Percentiles rank a stretch among this genome's conserved stretches.
phyloP scores from a whole-genome alignment of 345 rosid species.

The Populus alba region DNA sequence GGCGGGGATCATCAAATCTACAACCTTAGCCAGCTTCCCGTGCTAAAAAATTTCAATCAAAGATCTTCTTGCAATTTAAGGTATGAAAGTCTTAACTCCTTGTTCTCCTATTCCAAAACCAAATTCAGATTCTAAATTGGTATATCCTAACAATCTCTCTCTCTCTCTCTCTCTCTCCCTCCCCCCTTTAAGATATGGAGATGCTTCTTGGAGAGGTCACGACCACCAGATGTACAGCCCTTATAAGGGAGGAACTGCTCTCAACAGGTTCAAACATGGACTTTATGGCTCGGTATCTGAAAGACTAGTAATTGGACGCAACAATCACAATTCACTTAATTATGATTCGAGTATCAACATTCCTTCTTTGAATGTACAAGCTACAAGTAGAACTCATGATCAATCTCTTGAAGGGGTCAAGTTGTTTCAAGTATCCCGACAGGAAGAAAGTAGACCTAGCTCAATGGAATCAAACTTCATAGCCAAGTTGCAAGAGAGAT shows the following conservation, averaged over 20 bases:
- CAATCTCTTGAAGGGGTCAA: conserved; percentile 31
- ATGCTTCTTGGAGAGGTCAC: conserved; percentile 42
- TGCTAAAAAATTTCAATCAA: conserved; percentile 54
- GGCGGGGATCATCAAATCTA: conserved; percentile 45
- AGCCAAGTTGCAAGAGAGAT: conserved; percentile 14
- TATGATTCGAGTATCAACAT: conserved; percentile 19
- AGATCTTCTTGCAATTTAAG: conserved; percentile 40
- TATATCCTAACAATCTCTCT: background rate
- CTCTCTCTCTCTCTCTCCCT: background rate
- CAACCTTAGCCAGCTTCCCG: conserved; percentile 62
- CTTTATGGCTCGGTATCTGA: conserved; percentile 34
- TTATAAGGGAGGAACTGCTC: conserved; percentile 22
- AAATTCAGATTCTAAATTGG: background rate
- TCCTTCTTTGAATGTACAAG: conserved; percentile 13
- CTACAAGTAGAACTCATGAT: conserved; percentile 19
- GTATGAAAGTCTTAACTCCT: background rate
- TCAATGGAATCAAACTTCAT: conserved; percentile 18
- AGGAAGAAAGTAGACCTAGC: conserved; percentile 20
- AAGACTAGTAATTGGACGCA: conserved; percentile 25
- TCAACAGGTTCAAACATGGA: conserved; percentile 28
- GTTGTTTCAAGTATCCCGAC: conserved; percentile 33
- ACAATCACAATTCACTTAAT: conserved; percentile 27
- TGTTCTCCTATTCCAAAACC: background rate
- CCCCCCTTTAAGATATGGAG: conserved; percentile 38
- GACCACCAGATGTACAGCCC: conserved; percentile 23